A percentile compares a stretch with the other conserved stretches of the same genome.
Conservation (phyloP, 106 monocot genomes). For the Dendrobium chrysotoxum region DNA sequence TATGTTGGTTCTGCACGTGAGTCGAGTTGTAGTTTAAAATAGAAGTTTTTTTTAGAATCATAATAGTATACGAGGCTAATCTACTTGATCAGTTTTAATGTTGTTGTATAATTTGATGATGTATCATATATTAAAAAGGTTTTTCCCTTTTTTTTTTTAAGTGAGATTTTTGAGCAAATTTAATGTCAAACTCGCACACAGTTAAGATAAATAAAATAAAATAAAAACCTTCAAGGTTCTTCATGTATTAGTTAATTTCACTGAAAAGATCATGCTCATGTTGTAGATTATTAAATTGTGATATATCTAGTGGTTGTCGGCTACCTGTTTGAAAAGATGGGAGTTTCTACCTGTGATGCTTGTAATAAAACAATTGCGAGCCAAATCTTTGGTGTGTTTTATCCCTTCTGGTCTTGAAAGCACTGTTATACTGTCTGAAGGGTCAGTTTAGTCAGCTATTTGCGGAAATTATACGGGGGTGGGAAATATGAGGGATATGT, state of each 20-base stretch:
- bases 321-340: neutral
- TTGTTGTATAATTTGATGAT: neutral
- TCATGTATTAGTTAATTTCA: neutral
- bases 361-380: neutral
- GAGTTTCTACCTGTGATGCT: neutral
- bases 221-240: neutral
- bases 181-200: too few species aligned
- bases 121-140: neutral
- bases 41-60: neutral
- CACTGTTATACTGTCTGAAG: neutral
- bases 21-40: neutral
- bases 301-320: neutral
- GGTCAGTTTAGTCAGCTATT: neutral
- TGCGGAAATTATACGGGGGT: neutral
- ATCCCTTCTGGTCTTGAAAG: neutral
- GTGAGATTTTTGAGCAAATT: too few species aligned
- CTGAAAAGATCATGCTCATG: neutral
- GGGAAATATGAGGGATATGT: neutral
- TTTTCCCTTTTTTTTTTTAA: neutral
- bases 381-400: neutral
- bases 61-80: neutral
- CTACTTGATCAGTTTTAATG: neutral
- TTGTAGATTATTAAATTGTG: neutral
- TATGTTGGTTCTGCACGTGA: neutral
- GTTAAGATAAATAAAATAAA: neutral